Base-by-base conservation (phyloP, 176 grass and related monocot species). In the Alopecurus myosuroides region DNA sequence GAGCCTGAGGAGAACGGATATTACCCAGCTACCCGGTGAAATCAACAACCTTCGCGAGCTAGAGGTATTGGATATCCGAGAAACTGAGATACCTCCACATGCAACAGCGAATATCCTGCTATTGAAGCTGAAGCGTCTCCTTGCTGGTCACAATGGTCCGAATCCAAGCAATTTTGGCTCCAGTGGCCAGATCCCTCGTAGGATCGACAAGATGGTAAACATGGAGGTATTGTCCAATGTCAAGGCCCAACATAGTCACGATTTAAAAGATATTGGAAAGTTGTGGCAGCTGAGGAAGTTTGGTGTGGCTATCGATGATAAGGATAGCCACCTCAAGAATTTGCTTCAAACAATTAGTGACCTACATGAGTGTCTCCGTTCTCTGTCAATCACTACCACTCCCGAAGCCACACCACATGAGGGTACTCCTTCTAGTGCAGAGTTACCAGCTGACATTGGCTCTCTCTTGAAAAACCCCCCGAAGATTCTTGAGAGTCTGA, bases 31-130 rank as follows among this genome's bases (percentile, higher is more conserved):
- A 4, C 85, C 65, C 0, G 6, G 0, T 1, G 53, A 91, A 62
- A 88, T 91, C 49, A 87, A 80, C 22, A 77, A 81, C 9, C 85
- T 91, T 15, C 46, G 33, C 4, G 50, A 67, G 1, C 46, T 91
- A 13, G 76, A 91, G 13, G 61, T 72, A 77, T 14, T 91, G 36
- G 85, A 85, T 60, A 83, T 91, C 62, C 49, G 85, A 0, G 9
- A 80, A 29, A 91, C 51, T 3, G 1, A 66, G 0, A 18, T 90
- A 7, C 10, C 14, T 35, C 14, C 0, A 1, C 6, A 1, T 11
- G 52, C 61, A 46, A 82, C 58, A 55, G 6, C 0, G 11, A 0
- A 57, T n/a, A 1, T 84, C 7, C 5, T 26, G 0, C 80, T 91
- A 0, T 23, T 78, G 10, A 81, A 77, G 37, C 25, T 91, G 30